These are phyloP conservation scores for Bipolaris cookei DNA, from an alignment of 2,329 filamentous ascomycete species.

Conservation along the genomic window DNA sequence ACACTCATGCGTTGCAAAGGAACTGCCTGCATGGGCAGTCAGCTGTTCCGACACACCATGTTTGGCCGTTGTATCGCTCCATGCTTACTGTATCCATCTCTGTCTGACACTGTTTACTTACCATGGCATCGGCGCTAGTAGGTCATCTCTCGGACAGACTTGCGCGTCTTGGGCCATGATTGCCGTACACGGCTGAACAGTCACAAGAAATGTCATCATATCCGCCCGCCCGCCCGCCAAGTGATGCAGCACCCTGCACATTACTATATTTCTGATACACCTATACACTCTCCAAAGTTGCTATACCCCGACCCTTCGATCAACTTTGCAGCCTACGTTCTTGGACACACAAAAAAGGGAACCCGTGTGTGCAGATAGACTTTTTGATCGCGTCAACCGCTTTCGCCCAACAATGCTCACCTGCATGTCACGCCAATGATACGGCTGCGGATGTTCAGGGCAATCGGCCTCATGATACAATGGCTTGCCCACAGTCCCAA, in stretches of 20 bases:
- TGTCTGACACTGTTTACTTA: slow-evolving; percentile 8
- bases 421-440: not conserved
- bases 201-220: slow-evolving; percentile 25
- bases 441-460: not conserved
- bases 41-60: slow-evolving; percentile 9
- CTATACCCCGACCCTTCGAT: slow-evolving; percentile 18
- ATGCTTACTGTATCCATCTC: not conserved
- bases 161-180: slow-evolving; percentile 13
- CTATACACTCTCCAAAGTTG: slow-evolving; percentile 26
- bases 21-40: slow-evolving; percentile 4
- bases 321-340: slow-evolving; percentile 1
- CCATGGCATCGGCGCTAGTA: slow-evolving; percentile 9
- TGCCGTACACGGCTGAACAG: slow-evolving; percentile 3
- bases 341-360: not conserved
- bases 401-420: not conserved
- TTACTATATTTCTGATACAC: slow-evolving; percentile 26
- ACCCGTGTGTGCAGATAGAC: slow-evolving; percentile 1
- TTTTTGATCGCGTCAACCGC: not conserved
- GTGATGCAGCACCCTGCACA: slow-evolving; percentile 35
- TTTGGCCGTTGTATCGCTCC: not conserved
- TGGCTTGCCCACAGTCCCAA: not conserved
- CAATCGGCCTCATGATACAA: not conserved
- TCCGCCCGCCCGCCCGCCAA: slow-evolving; percentile 12
- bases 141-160: slow-evolving; percentile 14
- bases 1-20: slow-evolving; percentile 12